Evolutionary conservation across 2,329 filamentous ascomycete genomes (phyloP).

Genomic region (Paraphaeosphaeria sporulosa): DNA sequence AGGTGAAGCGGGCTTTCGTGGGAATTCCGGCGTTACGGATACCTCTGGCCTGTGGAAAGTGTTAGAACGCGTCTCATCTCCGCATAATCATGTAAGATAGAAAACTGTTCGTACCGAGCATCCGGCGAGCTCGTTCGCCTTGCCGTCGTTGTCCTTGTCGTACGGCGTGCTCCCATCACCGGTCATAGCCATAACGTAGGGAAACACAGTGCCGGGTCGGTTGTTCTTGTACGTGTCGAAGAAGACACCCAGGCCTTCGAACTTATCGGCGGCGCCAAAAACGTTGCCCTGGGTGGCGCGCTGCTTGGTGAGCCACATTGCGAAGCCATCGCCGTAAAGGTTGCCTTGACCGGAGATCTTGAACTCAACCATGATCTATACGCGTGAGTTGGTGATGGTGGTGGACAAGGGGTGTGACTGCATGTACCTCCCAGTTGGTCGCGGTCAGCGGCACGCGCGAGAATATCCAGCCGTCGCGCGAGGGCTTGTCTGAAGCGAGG

Average conservation of each 20-base stretch:
- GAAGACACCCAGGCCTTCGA: constrained; percentile 94
- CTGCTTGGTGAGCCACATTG: constrained; percentile 97
- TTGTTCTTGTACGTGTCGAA: constrained; percentile 99
- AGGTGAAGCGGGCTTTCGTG: constrained; percentile 87
- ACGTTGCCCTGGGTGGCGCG: constrained; percentile 81
- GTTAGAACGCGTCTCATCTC: constrained; percentile 18
- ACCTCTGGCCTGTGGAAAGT: constrained; percentile 70
- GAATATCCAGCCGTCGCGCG: constrained; percentile 92
- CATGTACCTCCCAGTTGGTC: constrained; percentile 87
- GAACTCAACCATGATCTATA: constrained; percentile 88
- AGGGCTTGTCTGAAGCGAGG: constrained; percentile 87
- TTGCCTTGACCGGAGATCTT: constrained; percentile 88
- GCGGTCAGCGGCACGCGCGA: constrained; percentile 93
- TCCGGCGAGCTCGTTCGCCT: constrained; percentile 88
- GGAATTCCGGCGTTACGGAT: constrained; percentile 77
- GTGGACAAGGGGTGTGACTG: not conserved
- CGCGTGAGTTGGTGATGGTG: constrained; percentile 32
- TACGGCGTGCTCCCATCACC: constrained; percentile 90
- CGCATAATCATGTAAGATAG: not conserved
- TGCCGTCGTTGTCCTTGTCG: constrained; percentile 94
- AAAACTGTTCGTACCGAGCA: constrained; percentile 71
- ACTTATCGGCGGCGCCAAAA: constrained; percentile 86
- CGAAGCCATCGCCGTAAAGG: constrained; percentile 94
- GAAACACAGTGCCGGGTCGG: constrained; percentile 91
- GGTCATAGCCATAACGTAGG: constrained; percentile 98